Base-by-base conservation (phyloP, 768 basidiomycete genomes). In the Cystofilobasidium bisporidii region DNA sequence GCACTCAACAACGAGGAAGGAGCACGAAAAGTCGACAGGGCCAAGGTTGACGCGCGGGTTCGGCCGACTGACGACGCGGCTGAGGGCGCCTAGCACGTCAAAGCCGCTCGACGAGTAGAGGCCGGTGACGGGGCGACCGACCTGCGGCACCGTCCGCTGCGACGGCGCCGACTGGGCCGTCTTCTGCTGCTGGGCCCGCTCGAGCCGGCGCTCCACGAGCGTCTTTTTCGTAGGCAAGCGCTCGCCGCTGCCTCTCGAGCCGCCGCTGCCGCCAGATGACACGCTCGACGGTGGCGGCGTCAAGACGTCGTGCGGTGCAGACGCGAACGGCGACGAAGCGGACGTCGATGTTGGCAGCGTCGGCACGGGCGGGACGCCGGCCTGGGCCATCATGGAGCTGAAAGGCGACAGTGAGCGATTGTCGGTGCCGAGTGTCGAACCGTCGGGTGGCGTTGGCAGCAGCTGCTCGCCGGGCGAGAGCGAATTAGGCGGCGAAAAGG, bases 91-190 rank as follows among this genome's bases (percentile, higher is more conserved):
- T 56, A 98, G 79, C 59, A 93, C 81, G 75, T 98, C 94, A 71
- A 96, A 96, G 2, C 94, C 96, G 0, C 89, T 87, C 0, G 85
- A 80, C 1, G 91, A 92, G 78, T 99, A 99, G 2, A 97, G 81
- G 2, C 80, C 80, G 10, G 67, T 61, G 61, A 63, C 61, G 14
- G 38, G 55, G 41, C 63, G 62, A 10, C 67, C 67, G 26, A 68
- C 36, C 41, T 61, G 67, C 15, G 67, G 67, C 45, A 68, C 45
- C 24, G 66, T 28, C 33, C 32, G 30, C 18, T 28, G 28, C 3
- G 53, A 56, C 53, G 53, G 53, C 12, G 53, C 53, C 28, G 53
- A 56, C 14, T 32, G 53, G 18, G n/a, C 18, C 53, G n/a, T 30
- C 28, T 32, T 28, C 53, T 56, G 26, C 53, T 56, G 30, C 15